These are phyloP conservation scores for Neckera pumila DNA, from an alignment of 225 moss, liverwort and hornwort genomes.

Conservation along the genomic window DNA sequence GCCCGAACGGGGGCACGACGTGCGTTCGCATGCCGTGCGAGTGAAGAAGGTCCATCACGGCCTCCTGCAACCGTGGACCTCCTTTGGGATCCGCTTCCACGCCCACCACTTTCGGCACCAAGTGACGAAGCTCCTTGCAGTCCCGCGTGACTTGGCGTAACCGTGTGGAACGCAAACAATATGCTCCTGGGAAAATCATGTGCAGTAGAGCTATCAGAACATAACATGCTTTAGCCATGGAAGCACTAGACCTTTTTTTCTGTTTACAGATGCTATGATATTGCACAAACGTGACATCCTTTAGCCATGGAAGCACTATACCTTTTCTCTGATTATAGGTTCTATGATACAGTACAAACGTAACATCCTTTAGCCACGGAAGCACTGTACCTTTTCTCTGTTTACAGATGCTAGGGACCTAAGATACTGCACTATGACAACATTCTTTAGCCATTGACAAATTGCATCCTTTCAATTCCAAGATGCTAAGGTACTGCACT, in stretches of 20 bases:
- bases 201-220: not conserved
- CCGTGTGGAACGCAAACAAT: conserved; percentile 63
- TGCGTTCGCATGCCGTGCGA: conserved; percentile 57
- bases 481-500: not conserved
- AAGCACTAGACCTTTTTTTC: not conserved
- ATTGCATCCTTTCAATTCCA: not conserved
- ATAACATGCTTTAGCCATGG: too few relatives aligned
- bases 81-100: conserved; percentile 77
- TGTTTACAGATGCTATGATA: not conserved
- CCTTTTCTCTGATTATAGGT: not conserved
- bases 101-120: conserved; percentile 65
- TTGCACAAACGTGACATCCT: not conserved
- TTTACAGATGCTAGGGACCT: not conserved
- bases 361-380: not conserved
- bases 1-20: not conserved
- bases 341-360: not conserved
- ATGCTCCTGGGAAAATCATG: conserved; percentile 22
- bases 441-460: not conserved
- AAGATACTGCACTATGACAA: not conserved
- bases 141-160: conserved; percentile 43
- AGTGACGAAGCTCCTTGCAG: conserved; percentile 72
- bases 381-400: not conserved
- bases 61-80: conserved; percentile 65
- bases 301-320: not conserved
- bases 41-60: conserved; percentile 64